Evolutionary conservation across 257 asterid species (phyloP).

Genomic region (Lithospermum erythrorhizon): DNA sequence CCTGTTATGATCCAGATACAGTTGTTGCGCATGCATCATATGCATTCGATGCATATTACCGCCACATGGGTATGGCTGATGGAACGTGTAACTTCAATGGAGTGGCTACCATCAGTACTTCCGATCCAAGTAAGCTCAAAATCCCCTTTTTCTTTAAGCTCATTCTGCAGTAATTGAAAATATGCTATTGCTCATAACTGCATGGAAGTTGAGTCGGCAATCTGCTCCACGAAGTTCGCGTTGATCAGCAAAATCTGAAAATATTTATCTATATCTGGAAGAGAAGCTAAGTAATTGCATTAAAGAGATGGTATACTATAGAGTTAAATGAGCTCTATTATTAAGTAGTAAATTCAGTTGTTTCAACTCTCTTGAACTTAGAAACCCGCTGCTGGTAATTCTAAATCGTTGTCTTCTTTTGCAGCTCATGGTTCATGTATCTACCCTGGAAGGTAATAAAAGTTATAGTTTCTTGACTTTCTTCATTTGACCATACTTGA

Average conservation of each 20-base stretch:
- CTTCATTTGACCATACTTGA: not conserved
- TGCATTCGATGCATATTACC: constrained; percentile 89
- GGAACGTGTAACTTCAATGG: constrained; percentile 88
- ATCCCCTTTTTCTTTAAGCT: not conserved
- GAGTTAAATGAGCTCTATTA: no score
- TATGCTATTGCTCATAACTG: no score
- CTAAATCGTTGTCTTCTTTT: constrained; percentile 6
- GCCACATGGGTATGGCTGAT: constrained; percentile 54
- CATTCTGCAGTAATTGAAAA: no score
- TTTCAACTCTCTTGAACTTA: not conserved
- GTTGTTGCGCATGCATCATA: constrained; percentile 66
- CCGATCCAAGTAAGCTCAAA: constrained; percentile 63
- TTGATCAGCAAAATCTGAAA: no score
- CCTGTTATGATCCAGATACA: constrained; percentile 78
- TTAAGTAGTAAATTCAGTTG: not conserved
- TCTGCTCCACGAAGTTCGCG: no score
- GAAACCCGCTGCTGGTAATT: constrained; percentile 1
- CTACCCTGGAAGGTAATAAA: constrained; percentile 75
- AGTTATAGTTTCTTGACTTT: not conserved
- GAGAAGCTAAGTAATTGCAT: no score
- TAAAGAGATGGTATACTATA: not conserved
- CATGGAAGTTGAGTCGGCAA: no score
- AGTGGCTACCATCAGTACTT: constrained; percentile 67
- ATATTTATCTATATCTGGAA: no score
- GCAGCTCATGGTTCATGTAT: constrained; percentile 76